Evolutionary conservation across 2,329 filamentous ascomycete species (phyloP).

Genomic region (Claviceps quebecensis): DNA sequence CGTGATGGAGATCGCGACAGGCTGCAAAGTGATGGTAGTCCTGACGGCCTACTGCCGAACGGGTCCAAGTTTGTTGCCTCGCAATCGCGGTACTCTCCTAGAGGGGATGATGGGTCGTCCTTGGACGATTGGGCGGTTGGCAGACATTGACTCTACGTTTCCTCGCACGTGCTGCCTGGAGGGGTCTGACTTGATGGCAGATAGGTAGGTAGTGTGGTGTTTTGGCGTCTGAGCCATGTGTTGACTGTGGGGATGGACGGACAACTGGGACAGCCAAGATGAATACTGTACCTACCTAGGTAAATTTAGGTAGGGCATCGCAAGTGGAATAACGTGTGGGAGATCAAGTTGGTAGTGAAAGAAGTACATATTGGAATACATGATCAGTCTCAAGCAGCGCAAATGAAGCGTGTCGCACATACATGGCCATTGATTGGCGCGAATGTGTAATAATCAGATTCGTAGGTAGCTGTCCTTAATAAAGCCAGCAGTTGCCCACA

Average conservation of each 20-base stretch:
- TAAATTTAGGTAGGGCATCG: no score
- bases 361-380: no score
- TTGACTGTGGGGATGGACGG: neutral
- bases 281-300: no score
- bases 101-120: constrained; percentile 25
- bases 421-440: no score
- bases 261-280: no score
- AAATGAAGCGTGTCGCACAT: no score
- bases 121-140: constrained; percentile 16
- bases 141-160: constrained; percentile 10
- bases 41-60: constrained; percentile 21
- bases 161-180: constrained; percentile 7
- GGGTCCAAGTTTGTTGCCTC: constrained; percentile 17
- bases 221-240: neutral
- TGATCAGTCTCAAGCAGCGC: no score
- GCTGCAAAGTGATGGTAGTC: constrained; percentile 22
- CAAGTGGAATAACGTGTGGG: no score
- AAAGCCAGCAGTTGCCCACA: neutral
- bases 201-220: neutral
- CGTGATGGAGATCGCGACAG: constrained; percentile 18
- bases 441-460: neutral
- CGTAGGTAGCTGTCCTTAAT: neutral
- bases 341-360: no score
- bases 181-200: neutral
- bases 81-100: constrained; percentile 23